Percentiles rank a stretch among this genome's conserved stretches.
Conservation (phyloP, 2,329 filamentous ascomycete species). For the Pezicula radicicola region DNA sequence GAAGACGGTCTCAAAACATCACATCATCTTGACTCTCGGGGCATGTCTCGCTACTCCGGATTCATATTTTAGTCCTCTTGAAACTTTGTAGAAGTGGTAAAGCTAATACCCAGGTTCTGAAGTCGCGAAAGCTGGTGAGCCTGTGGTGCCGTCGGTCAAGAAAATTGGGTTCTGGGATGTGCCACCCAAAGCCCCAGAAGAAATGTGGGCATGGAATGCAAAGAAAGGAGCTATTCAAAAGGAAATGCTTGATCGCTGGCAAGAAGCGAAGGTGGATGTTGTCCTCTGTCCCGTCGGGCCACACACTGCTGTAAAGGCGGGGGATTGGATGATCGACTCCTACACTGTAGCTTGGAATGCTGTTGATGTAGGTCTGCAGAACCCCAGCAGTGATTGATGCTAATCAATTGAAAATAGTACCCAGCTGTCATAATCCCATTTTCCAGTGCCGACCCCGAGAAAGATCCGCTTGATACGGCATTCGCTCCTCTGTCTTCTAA, state of each 20-base stretch:
- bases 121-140: slow-evolving; percentile 28
- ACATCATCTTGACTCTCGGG: too few species aligned
- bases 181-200: slow-evolving; percentile 28
- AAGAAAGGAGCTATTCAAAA: slow-evolving; percentile 30
- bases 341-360: slow-evolving; percentile 35
- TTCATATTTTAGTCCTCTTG: too few species aligned
- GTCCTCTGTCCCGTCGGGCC: slow-evolving; percentile 27
- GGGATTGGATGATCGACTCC: slow-evolving; percentile 30
- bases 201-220: slow-evolving; percentile 31
- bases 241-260: slow-evolving; percentile 33
- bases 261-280: slow-evolving; percentile 28
- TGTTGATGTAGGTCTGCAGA: slow-evolving; percentile 24
- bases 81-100: too few species aligned
- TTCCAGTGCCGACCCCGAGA: slow-evolving; percentile 24
- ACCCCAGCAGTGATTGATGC: background rate
- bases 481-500: slow-evolving; percentile 19
- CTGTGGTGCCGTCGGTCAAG: slow-evolving; percentile 29
- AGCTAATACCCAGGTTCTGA: too few species aligned
- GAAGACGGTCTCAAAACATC: too few species aligned
- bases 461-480: slow-evolving; percentile 23
- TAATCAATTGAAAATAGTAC: slow-evolving; percentile 19
- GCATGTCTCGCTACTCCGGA: too few species aligned
- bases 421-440: slow-evolving; percentile 31
- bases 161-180: slow-evolving; percentile 32
- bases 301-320: slow-evolving; percentile 29